Evolutionary conservation across 352 stramenopile genomes (phyloP).

Genomic region (Pythium graminicola): DNA sequence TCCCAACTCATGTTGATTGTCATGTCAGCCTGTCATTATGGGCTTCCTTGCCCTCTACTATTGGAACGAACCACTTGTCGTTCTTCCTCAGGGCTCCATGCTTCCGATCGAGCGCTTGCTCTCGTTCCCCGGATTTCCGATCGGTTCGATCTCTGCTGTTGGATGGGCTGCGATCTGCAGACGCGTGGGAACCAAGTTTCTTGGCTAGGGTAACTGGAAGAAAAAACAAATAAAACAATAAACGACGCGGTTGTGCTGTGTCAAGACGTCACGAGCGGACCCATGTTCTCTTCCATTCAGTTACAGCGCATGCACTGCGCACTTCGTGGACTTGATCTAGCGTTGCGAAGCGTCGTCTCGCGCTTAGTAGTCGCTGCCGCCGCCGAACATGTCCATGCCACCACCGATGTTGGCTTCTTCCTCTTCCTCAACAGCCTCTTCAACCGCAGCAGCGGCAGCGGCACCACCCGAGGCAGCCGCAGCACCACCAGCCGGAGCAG

Average conservation of each 20-base stretch:
- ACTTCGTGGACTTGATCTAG: constrained; percentile 18
- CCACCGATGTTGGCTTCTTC: constrained; percentile 75
- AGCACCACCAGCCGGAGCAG: constrained; percentile 31
- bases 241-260: constrained; percentile 5
- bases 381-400: constrained; percentile 84
- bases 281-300: constrained; percentile 24
- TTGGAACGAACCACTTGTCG: constrained; percentile 68
- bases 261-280: constrained; percentile 26
- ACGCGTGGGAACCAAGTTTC: constrained; percentile 61
- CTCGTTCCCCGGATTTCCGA: constrained; percentile 67
- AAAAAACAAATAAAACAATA: background rate
- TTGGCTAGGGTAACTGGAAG: constrained; percentile 23
- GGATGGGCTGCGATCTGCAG: constrained; percentile 71
- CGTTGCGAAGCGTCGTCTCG: constrained; percentile 1
- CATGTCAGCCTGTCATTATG: constrained; percentile 48
- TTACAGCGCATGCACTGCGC: constrained; percentile 18
- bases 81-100: constrained; percentile 70
- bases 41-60: constrained; percentile 50
- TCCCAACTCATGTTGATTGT: no score
- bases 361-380: constrained; percentile 74
- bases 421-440: constrained; percentile 48
- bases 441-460: constrained; percentile 30
- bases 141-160: constrained; percentile 66
- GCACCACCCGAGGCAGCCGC: constrained; percentile 31
- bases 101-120: constrained; percentile 71